Evolutionary conservation across 768 basidiomycete species (phyloP), one percentile per base, ranked within the genome.

Genomic region (Amanita molliuscula): DNA sequence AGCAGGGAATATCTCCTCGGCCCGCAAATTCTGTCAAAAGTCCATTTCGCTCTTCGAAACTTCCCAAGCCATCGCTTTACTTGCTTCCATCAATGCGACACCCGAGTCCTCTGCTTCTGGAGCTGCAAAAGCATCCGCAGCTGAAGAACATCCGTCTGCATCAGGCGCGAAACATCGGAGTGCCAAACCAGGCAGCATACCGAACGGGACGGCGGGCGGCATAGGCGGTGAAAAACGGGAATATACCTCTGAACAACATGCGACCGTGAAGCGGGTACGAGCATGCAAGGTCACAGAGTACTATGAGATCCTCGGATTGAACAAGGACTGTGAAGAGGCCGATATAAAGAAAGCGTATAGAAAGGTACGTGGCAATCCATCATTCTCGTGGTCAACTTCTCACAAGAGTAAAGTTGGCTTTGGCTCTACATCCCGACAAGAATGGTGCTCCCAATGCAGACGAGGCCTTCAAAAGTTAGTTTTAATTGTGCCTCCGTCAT

Each of bases 401-500:
- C 38, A 52, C 28, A 28, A 31, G 36, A 28, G 21, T 8, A 45
- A 35, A 93, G 89, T 75, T 95, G 53, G 93, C 93, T 34, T 72
- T 96, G 51, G 87, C 88, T 47, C 67, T 93, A 42, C 90, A 94
- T 66, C 90, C 90, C 3, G 90, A 94, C 63, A 94, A 86, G 71
- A 96, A 95, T 59, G 91, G 92, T 5, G 95, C 95, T 16, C 94
- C 95, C n/a, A 89, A 91, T 35, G 95, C 95, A 13, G 95, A 97
- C 53, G 95, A 98, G 63, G 95, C 95, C 2, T 98, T 98, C 71
- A 98, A 98, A 72, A 73, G 95, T 97, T 59, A 48, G 84, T 75
- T 44, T 25, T 42, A 38, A 26, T 41, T 47, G 28, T 50, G 45
- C 52, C 37, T 4, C 21, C 52, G 21, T 43, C 53, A 51, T 20